Conservation (phyloP, 1,284 basidiomycete genomes). For the Fomitopsis betulina region DNA sequence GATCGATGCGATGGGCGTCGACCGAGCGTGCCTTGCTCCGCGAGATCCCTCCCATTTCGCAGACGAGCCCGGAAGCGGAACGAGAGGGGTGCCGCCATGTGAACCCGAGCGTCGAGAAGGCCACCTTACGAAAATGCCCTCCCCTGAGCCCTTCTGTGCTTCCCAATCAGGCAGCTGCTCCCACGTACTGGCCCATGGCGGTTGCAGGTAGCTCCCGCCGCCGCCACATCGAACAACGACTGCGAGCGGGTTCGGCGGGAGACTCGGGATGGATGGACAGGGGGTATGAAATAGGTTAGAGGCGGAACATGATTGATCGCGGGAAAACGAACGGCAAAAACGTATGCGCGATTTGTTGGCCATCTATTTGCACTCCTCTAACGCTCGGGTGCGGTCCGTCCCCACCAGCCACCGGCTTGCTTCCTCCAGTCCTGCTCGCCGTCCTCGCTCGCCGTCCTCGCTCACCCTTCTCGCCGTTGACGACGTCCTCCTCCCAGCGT, state of each 20-base stretch:
- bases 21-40: neutral
- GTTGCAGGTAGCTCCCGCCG: neutral
- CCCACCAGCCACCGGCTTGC: slow-evolving; percentile 13
- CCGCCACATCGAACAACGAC: neutral
- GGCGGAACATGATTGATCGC: slow-evolving; percentile 13
- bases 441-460: slow-evolving; percentile 6
- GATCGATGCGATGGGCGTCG: neutral
- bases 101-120: neutral
- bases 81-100: slow-evolving; percentile 4
- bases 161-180: neutral
- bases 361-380: slow-evolving; percentile 16
- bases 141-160: neutral
- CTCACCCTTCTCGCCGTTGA: slow-evolving; percentile 6
- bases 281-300: neutral
- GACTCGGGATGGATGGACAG: neutral
- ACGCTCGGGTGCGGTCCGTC: slow-evolving; percentile 21
- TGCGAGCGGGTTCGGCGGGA: neutral
- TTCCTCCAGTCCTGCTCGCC: slow-evolving; percentile 15
- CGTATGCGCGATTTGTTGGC: slow-evolving; percentile 9
- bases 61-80: slow-evolving; percentile 6
- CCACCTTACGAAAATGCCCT: neutral
- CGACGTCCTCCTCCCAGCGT: slow-evolving; percentile 7
- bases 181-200: neutral
- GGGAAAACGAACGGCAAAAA: slow-evolving; percentile 21
- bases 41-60: neutral